Evolutionary conservation across 2,329 filamentous ascomycete species (phyloP), one percentile per base, ranked within the genome.

Genomic region (Fusarium camptoceras): DNA sequence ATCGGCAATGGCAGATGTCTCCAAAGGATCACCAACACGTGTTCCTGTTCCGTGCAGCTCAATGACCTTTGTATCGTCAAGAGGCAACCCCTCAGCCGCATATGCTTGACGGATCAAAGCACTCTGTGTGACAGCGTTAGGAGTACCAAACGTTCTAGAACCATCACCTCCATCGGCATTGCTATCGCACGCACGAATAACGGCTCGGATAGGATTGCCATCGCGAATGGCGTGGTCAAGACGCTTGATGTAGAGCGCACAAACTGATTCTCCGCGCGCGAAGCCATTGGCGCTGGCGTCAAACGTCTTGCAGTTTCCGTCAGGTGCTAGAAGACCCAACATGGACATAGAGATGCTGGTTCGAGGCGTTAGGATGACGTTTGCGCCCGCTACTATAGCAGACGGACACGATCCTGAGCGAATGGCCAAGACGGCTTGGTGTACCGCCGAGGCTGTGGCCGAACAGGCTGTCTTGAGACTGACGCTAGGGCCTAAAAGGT

Each of bases 301-400:
- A 20, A 65, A 65, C 5, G 3, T 59, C 51, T 8, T 55, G 58
- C 27, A 67, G 79, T 0, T 84, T 81, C 55, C 80, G 72, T 2
- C 83, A 80, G 55, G 84, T 78, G 1, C 81, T 81, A 2, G 80
- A 77, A 10, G 73, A 74, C 14, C 64, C 73, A 47, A 37, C 3
- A 8, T 3, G 16, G 59, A 43, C 62, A 64, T 65, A 3, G 58
- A 51, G 2, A 59, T 11, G 3, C 41, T 63, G 4, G 63, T 9
- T 0, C 50, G 39, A 2, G 62, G 62, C 1, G 62, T 57, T 8
- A 27, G 46, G 41, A 65, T 64, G 30, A 65, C 43, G 3, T 24
- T 65, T 6, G 59, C 39, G 0, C 62, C 62, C 3, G 37, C 62
- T 2, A 65, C 51, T 3, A 65, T 30, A 0, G 59, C 62, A 11